Conservation (phyloP, 306 rosid species). For the Pyrus bretschneideri region DNA sequence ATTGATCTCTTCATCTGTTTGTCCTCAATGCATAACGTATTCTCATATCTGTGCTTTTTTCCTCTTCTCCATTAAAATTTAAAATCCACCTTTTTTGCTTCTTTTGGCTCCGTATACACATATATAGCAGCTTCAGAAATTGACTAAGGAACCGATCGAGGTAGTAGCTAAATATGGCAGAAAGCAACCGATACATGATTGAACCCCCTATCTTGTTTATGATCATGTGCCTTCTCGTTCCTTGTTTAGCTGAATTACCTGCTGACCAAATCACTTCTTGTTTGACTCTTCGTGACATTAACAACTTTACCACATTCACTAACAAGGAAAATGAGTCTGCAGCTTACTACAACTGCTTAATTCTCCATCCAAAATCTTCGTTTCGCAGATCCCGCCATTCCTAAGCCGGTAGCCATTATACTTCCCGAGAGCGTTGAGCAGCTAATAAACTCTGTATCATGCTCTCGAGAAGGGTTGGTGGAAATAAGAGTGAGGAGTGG, state of each 20-base stretch:
- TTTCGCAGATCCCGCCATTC: constrained; percentile 30
- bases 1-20: constrained; percentile 29
- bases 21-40: constrained; percentile 26
- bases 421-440: constrained; percentile 53
- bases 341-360: constrained; percentile 49
- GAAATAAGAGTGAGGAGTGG: constrained; percentile 55
- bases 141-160: constrained; percentile 23
- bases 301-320: constrained; percentile 50
- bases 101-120: neutral
- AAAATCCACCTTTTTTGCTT: constrained; percentile 7
- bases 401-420: constrained; percentile 57
- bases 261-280: constrained; percentile 32
- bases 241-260: constrained; percentile 16
- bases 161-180: neutral
- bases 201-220: constrained; percentile 11
- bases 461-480: constrained; percentile 34
- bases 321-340: constrained; percentile 16
- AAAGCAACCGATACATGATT: neutral
- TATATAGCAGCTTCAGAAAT: constrained; percentile 15
- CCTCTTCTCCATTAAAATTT: constrained; percentile 8
- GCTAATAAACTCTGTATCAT: constrained; percentile 29
- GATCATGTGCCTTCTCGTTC: constrained; percentile 10
- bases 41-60: neutral
- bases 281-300: constrained; percentile 37
- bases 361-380: constrained; percentile 66